Evolutionary conservation across 176 grass and related monocot genomes (phyloP), one percentile per base, ranked within the genome.

Genomic region (Carex kokanica): DNA sequence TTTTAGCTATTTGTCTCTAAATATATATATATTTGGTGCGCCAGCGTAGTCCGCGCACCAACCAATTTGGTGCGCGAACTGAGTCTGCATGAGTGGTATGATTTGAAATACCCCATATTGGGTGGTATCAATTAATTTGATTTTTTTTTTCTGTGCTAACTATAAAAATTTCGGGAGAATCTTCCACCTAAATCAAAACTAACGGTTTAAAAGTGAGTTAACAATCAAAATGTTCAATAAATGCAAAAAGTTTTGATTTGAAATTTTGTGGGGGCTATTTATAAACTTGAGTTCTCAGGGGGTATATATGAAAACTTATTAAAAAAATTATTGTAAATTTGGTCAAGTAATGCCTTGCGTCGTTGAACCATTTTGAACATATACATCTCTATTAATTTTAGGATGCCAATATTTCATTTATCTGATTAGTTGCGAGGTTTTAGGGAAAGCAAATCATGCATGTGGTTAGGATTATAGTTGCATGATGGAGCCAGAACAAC

Each of bases 391-490:
- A 71, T 27, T 27, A 27, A 27, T 45, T 20, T 71, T 23, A 45
- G 67, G 38, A 71, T 71, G 67, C 8, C 68, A 72, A 10, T 43
- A 40, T 68, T n/a, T 43, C 0, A 49, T 74, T 72, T 11, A 6
- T 72, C 51, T 74, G 43, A 74, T 74, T 75, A 75, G 72, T 75
- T 75, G 72, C 23, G 72, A 1, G 72, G 72, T 54, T 75, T 75
- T 75, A 75, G 72, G 72, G 23, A 17, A 53, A 23, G 13, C 43
- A 75, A 75, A 74, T 75, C 72, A 75, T 75, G 72, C 72, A 53
- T 75, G 72, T 53, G 23, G 72, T 54, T 75, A 75, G 72, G 47
- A 11, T 49, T 51, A 29, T 27, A 74, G 21, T 27, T n/a, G 71
- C 45, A 29, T 54, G 72, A 75, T 75, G 47, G 72, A 75, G 72